phyloP scores from a whole-genome alignment of 257 asterid species.

The Plectranthus barbatus region DNA sequence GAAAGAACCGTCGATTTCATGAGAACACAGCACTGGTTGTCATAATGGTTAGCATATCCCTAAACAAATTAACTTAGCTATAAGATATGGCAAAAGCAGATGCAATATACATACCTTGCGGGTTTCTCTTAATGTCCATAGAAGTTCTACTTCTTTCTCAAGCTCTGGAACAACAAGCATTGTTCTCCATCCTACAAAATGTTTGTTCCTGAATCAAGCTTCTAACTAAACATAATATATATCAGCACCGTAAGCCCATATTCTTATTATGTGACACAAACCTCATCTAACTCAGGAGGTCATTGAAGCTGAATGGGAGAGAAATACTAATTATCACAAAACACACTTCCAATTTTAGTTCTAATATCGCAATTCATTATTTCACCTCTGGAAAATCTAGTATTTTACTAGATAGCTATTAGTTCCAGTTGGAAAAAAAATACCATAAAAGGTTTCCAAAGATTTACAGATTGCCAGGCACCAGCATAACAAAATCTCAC shows the following conservation, averaged over 20 bases:
- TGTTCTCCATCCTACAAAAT: conserved; percentile 88
- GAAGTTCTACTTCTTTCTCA: conserved; percentile 86
- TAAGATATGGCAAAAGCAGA: neutral
- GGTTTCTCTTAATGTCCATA: conserved; percentile 53
- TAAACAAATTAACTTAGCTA: neutral
- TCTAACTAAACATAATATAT: conserved; percentile 6
- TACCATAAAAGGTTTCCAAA: neutral
- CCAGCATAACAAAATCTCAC: neutral
- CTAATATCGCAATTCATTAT: neutral
- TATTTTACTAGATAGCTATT: neutral
- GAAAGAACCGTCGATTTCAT: neutral
- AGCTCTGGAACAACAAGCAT: conserved; percentile 99
- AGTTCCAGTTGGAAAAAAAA: neutral
- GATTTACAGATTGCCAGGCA: neutral
- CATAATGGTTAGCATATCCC: neutral
- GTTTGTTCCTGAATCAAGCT: conserved; percentile 17
- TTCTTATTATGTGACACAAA: conserved; percentile 6
- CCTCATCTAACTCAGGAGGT: conserved; percentile 5
- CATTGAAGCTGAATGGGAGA: conserved; percentile 5
- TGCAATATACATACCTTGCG: conserved; percentile 58
- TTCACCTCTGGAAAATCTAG: neutral
- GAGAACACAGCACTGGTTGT: neutral
- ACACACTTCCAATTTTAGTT: neutral
- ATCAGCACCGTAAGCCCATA: neutral
- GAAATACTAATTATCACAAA: neutral